Evolutionary conservation across 1,139 yeast genomes (phyloP).

Genomic region (Kodamaea arcana): DNA sequence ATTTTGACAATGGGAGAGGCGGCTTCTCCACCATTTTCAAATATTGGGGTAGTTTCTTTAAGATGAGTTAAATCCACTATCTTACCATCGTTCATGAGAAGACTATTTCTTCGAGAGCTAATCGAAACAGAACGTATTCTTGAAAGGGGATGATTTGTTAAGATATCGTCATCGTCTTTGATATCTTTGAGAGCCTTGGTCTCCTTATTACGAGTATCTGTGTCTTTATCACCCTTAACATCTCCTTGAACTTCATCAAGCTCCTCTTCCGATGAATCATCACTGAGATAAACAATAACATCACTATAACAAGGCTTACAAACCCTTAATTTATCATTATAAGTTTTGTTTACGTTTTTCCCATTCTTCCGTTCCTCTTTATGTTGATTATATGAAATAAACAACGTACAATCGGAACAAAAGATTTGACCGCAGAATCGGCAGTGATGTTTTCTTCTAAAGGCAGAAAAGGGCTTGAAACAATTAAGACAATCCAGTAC

Average conservation of each 20-base stretch:
- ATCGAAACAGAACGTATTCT: constrained; percentile 31
- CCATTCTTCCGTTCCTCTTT: constrained; percentile 31
- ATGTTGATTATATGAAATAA: constrained; percentile 73
- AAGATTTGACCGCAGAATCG: constrained; percentile 94
- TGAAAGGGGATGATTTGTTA: constrained; percentile 27
- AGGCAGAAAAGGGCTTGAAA: constrained; percentile 67
- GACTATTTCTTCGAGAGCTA: constrained; percentile 21
- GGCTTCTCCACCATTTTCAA: constrained; percentile 2
- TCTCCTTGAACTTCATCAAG: constrained; percentile 4
- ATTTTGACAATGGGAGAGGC: constrained; percentile 9
- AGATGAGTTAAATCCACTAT: constrained; percentile 7
- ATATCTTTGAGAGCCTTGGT: not conserved
- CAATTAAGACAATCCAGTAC: constrained; percentile 80
- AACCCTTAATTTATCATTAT: constrained; percentile 69
- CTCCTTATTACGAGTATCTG: too few species aligned
- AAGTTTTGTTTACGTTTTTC: constrained; percentile 19
- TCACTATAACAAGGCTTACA: constrained; percentile 76
- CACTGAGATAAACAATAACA: constrained; percentile 63
- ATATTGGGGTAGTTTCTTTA: constrained; percentile 8
- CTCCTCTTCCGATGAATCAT: constrained; percentile 37
- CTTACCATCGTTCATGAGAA: constrained; percentile 12
- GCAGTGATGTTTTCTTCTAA: constrained; percentile 91
- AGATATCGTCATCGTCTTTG: constrained; percentile 15
- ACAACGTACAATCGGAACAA: constrained; percentile 79
- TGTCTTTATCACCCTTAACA: too few species aligned